phyloP scores from a whole-genome alignment of 805 yeast genomes.

The Metschnikowia matae region DNA sequence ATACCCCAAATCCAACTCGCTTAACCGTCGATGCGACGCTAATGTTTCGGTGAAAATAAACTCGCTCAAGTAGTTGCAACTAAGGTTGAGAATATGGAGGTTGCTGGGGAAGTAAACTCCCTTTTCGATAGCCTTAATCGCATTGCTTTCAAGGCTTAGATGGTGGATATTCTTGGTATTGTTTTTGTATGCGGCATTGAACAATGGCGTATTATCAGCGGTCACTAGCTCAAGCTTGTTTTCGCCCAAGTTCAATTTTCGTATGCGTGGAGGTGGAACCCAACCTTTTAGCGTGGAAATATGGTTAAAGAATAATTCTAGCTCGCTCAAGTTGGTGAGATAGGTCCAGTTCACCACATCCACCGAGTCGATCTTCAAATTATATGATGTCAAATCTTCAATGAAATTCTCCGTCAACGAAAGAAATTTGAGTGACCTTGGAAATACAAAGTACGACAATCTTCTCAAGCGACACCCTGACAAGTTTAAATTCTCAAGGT shows the following conservation, averaged over 20 bases:
- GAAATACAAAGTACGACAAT: constrained; percentile 23
- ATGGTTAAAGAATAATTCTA: constrained; percentile 23
- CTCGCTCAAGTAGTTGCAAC: constrained; percentile 18
- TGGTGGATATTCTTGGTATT: constrained; percentile 2
- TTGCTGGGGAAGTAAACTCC: constrained; percentile 14
- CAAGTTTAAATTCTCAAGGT: constrained; percentile 21
- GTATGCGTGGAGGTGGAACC: constrained; percentile 16
- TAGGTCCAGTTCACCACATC: constrained; percentile 22
- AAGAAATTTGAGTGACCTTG: constrained; percentile 19
- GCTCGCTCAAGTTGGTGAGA: constrained; percentile 18
- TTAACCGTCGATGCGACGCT: constrained; percentile 11
- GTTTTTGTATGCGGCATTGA: neutral
- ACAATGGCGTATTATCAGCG: constrained; percentile 12
- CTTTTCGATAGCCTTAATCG: constrained; percentile 11
- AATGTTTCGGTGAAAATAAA: constrained; percentile 13
- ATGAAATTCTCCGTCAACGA: constrained; percentile 26
- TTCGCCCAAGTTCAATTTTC: constrained; percentile 13
- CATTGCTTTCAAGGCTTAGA: constrained; percentile 17
- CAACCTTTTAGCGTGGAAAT: constrained; percentile 19
- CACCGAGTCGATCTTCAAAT: constrained; percentile 4
- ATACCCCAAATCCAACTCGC: constrained; percentile 12
- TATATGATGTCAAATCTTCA: constrained; percentile 20
- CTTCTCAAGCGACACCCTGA: constrained; percentile 21
- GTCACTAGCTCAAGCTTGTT: constrained; percentile 14
- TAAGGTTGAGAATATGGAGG: constrained; percentile 13